Conservation (phyloP, 108 stramenopile species). For the Fragilariopsis cylindrus region DNA sequence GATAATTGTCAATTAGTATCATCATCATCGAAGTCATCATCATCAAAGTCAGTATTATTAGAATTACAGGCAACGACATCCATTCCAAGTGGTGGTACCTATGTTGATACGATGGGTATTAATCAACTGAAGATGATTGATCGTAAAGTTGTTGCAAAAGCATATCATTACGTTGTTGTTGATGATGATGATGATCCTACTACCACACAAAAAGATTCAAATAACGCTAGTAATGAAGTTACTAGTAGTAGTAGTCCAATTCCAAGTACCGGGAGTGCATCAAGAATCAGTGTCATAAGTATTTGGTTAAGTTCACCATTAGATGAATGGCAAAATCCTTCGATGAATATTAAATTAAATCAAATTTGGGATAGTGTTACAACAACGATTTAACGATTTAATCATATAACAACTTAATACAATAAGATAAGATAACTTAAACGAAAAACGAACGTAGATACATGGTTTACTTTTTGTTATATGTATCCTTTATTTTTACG, state of each 20-base stretch:
- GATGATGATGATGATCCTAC: too few relatives aligned
- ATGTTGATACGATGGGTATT: slow-evolving; percentile 6
- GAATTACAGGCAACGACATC: slow-evolving; percentile 6
- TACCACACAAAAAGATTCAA: too few relatives aligned
- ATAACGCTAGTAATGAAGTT: too few relatives aligned
- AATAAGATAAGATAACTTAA: neutral
- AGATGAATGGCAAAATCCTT: slow-evolving; percentile 8
- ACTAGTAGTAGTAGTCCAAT: too few relatives aligned
- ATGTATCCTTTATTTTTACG: too few relatives aligned
- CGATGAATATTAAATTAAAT: neutral
- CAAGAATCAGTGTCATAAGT: neutral
- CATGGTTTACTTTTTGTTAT: too few relatives aligned
- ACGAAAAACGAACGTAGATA: neutral
- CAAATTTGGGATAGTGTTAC: slow-evolving; percentile 13
- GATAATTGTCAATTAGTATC: neutral
- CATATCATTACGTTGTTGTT: neutral
- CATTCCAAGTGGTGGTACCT: slow-evolving; percentile 1
- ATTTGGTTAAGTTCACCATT: slow-evolving; percentile 5
- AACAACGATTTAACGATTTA: neutral
- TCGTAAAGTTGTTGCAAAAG: slow-evolving; percentile 8
- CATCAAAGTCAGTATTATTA: neutral
- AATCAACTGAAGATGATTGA: neutral
- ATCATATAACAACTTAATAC: neutral
- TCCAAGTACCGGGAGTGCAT: too few relatives aligned
- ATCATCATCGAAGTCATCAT: neutral